Conservation (phyloP, 768 basidiomycete genomes). For the Leucocoprinus sp. region DNA sequence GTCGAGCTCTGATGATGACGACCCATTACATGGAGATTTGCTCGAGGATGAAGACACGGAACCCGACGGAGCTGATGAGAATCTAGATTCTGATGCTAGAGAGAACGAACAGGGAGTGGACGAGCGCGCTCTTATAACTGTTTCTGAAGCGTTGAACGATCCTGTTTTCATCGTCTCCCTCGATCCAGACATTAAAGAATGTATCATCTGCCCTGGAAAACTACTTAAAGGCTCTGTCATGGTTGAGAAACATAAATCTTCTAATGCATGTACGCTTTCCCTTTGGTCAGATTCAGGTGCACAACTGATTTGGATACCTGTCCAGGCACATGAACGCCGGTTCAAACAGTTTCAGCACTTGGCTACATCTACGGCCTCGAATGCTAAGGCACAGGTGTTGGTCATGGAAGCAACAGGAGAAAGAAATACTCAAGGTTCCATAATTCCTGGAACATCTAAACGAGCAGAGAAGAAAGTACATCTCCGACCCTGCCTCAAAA, state of each 20-base stretch:
- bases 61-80: constrained; percentile 13
- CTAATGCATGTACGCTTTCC: constrained; percentile 48
- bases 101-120: constrained; percentile 22
- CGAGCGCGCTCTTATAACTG: constrained; percentile 40
- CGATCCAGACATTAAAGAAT: constrained; percentile 47
- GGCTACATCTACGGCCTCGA: constrained; percentile 30
- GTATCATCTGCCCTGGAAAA: constrained; percentile 68
- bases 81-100: constrained; percentile 15
- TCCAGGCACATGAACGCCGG: constrained; percentile 59
- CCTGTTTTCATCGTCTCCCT: constrained; percentile 55
- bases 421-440: constrained; percentile 19
- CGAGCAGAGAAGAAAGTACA: constrained; percentile 57
- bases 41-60: constrained; percentile 17
- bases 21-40: constrained; percentile 16
- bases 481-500: background rate
- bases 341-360: constrained; percentile 40
- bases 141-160: constrained; percentile 52
- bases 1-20: constrained; percentile 38
- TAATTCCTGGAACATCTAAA: constrained; percentile 35
- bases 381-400: constrained; percentile 43
- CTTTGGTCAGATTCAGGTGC: constrained; percentile 10
- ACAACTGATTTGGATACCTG: constrained; percentile 2
- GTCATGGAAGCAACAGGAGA: constrained; percentile 21
- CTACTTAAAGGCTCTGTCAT: constrained; percentile 52
- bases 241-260: constrained; percentile 48